Evolutionary conservation across 805 yeast genomes (phyloP), one percentile per base, ranked within the genome.

Genomic region (Ascoidea rubescens): DNA sequence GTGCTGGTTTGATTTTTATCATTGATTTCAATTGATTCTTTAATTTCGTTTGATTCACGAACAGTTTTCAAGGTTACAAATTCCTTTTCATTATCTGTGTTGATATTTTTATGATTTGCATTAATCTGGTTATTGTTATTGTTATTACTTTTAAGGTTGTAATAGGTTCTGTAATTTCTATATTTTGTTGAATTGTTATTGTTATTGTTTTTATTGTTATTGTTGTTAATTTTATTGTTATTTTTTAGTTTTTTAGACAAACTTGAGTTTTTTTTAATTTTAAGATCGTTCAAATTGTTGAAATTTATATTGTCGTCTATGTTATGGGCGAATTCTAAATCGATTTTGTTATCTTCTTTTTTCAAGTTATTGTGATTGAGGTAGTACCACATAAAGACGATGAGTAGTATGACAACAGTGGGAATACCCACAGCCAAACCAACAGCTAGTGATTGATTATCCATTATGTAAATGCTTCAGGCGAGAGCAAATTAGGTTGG

Each of bases 401-500:
- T 70, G 1, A 70, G n/a, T 2, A 69, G 58, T 43, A 82, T 74
- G 1, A 79, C 73, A 1, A 70, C 74, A 8, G 77, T 78, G 0
- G 95, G 95, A 10, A 84, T 72, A n/a, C 76, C 83, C 42, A 84
- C 85, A 0, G 89, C 88, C n/a, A 84, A 65, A 5, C 79, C 84
- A 52, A 85, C 80, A 5, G 80, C 76, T n/a, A 51, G 42, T 37
- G 43, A 37, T 10, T 37, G 8, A 37, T 37, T 14, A 10, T 8
- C 43, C 43, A 37, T 37, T 21, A 21, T 21, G 3, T 21, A 21
- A 21, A 21, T 21, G 28, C 28, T 21, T 21, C 28, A 21, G 28
- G 28, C 28, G 28, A 21, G 28, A 21, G 28, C 28, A 21, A 3
- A 21, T 21, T 21, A 21, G 28, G 28, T 21, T 21, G 28, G 28